Percentiles rank a stretch among this genome's conserved stretches.
Evolutionary conservation across 257 asterid genomes (phyloP).

Genomic region (Solanum okadae): DNA sequence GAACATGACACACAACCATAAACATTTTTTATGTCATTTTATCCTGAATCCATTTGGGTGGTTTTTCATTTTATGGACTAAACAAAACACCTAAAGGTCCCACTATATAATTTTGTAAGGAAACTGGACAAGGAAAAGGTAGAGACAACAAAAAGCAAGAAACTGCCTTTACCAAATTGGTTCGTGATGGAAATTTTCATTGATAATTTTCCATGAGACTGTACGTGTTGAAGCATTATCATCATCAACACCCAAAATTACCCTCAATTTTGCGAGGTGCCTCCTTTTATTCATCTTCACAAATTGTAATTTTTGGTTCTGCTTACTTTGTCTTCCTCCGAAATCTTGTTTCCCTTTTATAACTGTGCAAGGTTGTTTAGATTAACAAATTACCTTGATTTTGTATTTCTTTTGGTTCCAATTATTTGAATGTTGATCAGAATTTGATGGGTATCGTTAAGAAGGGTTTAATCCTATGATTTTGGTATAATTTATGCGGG

Average conservation of each 20-base stretch:
- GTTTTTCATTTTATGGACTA: neutral
- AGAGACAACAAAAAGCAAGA: neutral
- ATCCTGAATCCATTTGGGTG: neutral
- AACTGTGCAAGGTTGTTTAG: neutral
- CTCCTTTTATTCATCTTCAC: neutral
- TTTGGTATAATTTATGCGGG: neutral
- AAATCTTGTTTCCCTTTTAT: neutral
- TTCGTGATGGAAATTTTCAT: neutral
- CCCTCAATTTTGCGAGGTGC: neutral
- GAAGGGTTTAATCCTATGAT: neutral
- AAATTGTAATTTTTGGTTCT: neutral
- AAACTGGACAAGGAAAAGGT: neutral
- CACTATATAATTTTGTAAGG: neutral
- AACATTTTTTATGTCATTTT: neutral
- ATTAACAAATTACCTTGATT: neutral
- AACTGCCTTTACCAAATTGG: neutral
- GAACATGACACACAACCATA: neutral
- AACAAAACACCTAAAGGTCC: neutral
- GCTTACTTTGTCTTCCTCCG: neutral
- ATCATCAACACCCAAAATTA: neutral
- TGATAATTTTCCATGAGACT: neutral
- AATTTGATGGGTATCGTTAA: neutral
- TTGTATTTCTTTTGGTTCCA: neutral
- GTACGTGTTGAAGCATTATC: constrained; percentile 12
- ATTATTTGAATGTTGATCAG: neutral